Base-by-base conservation (phyloP, 2,329 filamentous ascomycete species). In the Xylogone sp. region DNA sequence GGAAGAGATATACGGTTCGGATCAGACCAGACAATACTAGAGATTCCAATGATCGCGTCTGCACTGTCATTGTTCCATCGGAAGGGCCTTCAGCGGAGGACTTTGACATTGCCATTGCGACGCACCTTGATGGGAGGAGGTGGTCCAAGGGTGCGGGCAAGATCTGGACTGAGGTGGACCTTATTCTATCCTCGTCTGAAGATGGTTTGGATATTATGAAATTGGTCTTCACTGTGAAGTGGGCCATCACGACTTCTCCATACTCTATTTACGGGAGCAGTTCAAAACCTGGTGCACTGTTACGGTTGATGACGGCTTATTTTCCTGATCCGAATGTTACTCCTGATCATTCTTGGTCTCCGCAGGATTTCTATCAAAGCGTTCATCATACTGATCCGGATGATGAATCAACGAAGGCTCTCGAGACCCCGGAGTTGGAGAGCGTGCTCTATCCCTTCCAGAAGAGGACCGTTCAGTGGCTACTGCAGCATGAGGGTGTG, bases 381-480 rank as follows among this genome's bases (percentile, higher is more conserved):
- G 84, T 87, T 1, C 78, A 84, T 61, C 76, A 84, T 2, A 84
- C 88, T 1, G 56, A 71, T 10, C 71, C 70, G n/a, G 61, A 70
- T 4, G 72, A 78, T 48, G 53, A 62, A 16, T 58, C 65, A 3
- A 52, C 74, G 1, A 59, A 64, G 1, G 65, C 68, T 0, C 70
- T 82, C 31, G 34, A 68, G 2, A 65, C 82, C 5, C 68, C 73
- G 0, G 69, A 67, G 21, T 71, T 77, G 47, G 70, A 69, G 43
- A 75, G 82, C 1, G 71, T 69, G 0, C 69, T 91, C 0, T 91
- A 83, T 62, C 87, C 86, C 0, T 92, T 90, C 53, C 88, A 92
- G 65, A 81, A 81, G 50, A 74, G 86, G 53, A 80, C 86, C 1
- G 73, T 91, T 2, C 75, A 83, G 45, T 93, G 88, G 88, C 71